Percentiles rank a stretch among this genome's conserved stretches.
Conservation (phyloP, 2,329 filamentous ascomycete genomes). For the Xylogone sp. region DNA sequence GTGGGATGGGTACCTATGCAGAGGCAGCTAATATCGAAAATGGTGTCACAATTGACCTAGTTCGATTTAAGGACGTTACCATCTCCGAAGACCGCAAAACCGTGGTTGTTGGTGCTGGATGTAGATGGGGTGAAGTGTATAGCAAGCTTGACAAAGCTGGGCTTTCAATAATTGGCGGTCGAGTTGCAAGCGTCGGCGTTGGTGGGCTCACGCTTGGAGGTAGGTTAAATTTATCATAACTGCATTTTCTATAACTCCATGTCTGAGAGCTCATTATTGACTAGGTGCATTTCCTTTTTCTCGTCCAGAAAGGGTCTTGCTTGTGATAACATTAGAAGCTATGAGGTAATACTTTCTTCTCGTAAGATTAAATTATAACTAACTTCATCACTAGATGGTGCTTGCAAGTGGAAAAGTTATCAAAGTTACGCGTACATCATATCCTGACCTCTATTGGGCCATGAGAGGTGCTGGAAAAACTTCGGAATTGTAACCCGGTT, state of each 20-base stretch:
- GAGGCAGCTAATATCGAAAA: slow-evolving; percentile 45
- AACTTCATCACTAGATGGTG: slow-evolving; percentile 27
- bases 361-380: neutral
- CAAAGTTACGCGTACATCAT: slow-evolving; percentile 31
- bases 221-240: neutral
- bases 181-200: slow-evolving; percentile 21
- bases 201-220: slow-evolving; percentile 29
- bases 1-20: slow-evolving; percentile 54
- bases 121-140: slow-evolving; percentile 10
- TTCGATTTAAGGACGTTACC: slow-evolving; percentile 1
- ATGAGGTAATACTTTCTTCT: neutral
- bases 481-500: slow-evolving; percentile 35
- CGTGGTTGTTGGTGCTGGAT: slow-evolving; percentile 29
- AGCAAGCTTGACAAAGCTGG: neutral
- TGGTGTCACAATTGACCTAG: slow-evolving; percentile 33
- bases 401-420: slow-evolving; percentile 36
- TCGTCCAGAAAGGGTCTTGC: slow-evolving; percentile 26
- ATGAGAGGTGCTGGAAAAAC: slow-evolving; percentile 55
- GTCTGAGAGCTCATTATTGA: neutral
- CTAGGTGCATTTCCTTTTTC: slow-evolving; percentile 21
- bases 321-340: slow-evolving; percentile 23
- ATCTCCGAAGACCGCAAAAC: slow-evolving; percentile 18
- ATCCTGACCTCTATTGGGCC: slow-evolving; percentile 49
- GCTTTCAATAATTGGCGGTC: slow-evolving; percentile 2
- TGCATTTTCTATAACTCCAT: neutral